Base-by-base conservation (phyloP, 2,329 filamentous ascomycete species). In the Pestalotiopsis sp. region DNA sequence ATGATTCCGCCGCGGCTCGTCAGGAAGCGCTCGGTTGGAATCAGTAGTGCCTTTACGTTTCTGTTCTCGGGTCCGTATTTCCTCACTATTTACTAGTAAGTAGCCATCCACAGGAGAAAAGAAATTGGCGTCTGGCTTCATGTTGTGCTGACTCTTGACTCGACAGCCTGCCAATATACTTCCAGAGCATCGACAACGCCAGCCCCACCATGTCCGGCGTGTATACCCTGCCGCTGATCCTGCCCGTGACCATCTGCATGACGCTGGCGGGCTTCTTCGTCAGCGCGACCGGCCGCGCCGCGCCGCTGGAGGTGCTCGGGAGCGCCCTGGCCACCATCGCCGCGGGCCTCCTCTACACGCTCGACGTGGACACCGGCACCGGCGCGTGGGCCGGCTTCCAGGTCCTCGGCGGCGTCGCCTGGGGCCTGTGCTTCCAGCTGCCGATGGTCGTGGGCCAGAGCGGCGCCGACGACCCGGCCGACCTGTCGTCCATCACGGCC, bases 1-100 rank as follows among this genome's bases (percentile, higher is more conserved):
- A 84, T 80, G 1, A 75, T 84, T 1, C 79, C 82, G 2, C 80
- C 80, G 12, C 77, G 80, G 2, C 80, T 85, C 57, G 77, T 85
- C 68, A 75, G 71, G 66, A 78, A 84, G 67, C 80, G 81, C 39
- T 81, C 78, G 67, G 78, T 84, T 45, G 66, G 76, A 14, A 74
- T 79, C 25, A 80, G 78, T 6, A 76, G 79, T 60, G 79, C 72
- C 59, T 72, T 76, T 0, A 76, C 76, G 31, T 71, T 80, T 61
- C 78, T 77, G 61, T 72, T 81, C 39, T 81, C 79, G 17, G 69
- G 77, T 1, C 75, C 76, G 58, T 80, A 81, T 76, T 49, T 75
- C 78, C 7, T 79, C 13, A 52, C 14, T 3, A 52, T 52, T 3
- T 20, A 20, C 20, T 52, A 52, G 45, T 52, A 36, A 36, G 31